Evolutionary conservation across 176 grass and related monocot genomes (phyloP).

Genomic region (Carex parvula): DNA sequence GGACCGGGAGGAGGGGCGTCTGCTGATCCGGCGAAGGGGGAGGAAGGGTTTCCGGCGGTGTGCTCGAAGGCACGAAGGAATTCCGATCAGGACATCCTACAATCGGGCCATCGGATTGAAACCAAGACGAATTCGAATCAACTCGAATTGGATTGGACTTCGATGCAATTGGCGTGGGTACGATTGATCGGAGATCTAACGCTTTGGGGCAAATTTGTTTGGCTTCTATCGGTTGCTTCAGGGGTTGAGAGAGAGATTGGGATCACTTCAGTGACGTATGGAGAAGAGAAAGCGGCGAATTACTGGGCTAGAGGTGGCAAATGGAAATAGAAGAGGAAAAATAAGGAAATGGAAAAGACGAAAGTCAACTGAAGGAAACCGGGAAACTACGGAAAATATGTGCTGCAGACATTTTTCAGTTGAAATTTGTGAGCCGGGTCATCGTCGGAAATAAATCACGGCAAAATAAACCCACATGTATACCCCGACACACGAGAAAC

Average conservation of each 20-base stretch:
- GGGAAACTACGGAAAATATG: neutral
- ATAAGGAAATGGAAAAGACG: conserved; percentile 5
- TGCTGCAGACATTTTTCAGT: neutral
- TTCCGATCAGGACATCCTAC: conserved; percentile 96
- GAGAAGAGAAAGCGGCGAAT: conserved; percentile 13
- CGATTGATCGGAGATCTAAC: neutral
- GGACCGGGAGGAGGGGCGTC: conserved; percentile 31
- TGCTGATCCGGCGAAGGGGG: conserved; percentile 36
- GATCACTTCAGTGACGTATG: conserved; percentile 18
- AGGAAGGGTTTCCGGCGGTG: conserved; percentile 44
- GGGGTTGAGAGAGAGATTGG: neutral
- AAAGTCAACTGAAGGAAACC: conserved; percentile 23
- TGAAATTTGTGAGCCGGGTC: neutral
- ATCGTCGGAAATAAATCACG: neutral
- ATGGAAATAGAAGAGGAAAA: neutral
- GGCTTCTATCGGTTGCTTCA: conserved; percentile 1
- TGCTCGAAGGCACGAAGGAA: conserved; percentile 92
- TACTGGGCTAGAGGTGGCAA: neutral
- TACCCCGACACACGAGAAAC: neutral
- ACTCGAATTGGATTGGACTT: neutral
- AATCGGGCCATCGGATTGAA: conserved; percentile 63
- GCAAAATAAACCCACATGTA: neutral
- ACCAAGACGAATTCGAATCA: neutral
- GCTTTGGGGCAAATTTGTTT: neutral
- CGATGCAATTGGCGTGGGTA: neutral